Conservation (phyloP, 2,329 filamentous ascomycete species). For the Talaromyces atroroseus region DNA sequence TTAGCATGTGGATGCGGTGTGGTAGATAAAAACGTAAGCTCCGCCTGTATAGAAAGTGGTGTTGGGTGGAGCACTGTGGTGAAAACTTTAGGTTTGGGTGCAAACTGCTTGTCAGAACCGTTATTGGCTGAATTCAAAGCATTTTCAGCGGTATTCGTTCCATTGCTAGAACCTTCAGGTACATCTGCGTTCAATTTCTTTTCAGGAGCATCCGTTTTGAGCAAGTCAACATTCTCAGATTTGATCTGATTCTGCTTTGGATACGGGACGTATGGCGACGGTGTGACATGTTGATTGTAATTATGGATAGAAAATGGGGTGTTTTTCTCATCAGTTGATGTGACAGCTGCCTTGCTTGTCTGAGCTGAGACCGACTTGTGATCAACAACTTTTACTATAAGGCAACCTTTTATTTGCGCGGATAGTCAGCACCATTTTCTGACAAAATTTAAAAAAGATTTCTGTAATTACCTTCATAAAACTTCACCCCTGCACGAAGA, state of each 20-base stretch:
- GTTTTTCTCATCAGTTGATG: slow-evolving; percentile 56
- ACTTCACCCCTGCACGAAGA: slow-evolving; percentile 63
- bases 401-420: slow-evolving; percentile 51
- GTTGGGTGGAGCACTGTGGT: slow-evolving; percentile 86
- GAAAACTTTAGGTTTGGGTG: slow-evolving; percentile 55
- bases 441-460: not conserved
- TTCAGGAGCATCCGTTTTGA: slow-evolving; percentile 21
- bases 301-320: slow-evolving; percentile 83
- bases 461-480: slow-evolving; percentile 67
- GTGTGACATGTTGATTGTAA: slow-evolving; percentile 82
- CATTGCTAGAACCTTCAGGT: slow-evolving; percentile 23
- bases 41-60: slow-evolving; percentile 64
- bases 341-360: slow-evolving; percentile 49
- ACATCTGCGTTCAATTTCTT: slow-evolving; percentile 19
- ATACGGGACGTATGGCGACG: slow-evolving; percentile 76
- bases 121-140: not conserved
- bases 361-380: slow-evolving; percentile 66
- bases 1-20: slow-evolving; percentile 56
- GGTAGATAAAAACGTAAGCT: slow-evolving; percentile 68
- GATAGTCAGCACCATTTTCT: slow-evolving; percentile 8
- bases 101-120: slow-evolving; percentile 44
- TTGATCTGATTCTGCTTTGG: slow-evolving; percentile 45
- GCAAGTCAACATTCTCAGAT: slow-evolving; percentile 21
- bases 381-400: slow-evolving; percentile 92
- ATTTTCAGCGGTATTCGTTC: slow-evolving; percentile 15